Conservation (phyloP, 2,329 filamentous ascomycete genomes). For the Verticillium klebahnii region DNA sequence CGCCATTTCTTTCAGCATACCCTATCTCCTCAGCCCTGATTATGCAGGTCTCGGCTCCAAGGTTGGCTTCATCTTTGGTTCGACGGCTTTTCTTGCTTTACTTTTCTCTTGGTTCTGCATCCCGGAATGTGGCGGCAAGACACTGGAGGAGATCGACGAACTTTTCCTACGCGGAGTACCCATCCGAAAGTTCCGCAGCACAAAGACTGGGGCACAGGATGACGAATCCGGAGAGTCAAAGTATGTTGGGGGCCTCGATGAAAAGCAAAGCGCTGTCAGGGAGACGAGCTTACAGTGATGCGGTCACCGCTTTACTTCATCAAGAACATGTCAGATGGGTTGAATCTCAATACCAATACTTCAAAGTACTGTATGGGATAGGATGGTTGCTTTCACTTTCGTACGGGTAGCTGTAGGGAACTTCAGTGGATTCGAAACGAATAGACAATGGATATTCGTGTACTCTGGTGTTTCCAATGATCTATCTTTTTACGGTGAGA, state of each 20-base stretch:
- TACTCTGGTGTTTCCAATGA: too few relatives aligned
- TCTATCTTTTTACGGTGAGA: too few relatives aligned
- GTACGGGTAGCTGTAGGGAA: too few relatives aligned
- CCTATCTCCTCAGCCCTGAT: constrained; percentile 29
- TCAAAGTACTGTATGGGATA: too few relatives aligned
- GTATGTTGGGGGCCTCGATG: neutral
- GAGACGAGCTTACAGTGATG: neutral
- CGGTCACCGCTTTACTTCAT: too few relatives aligned
- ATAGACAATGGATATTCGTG: too few relatives aligned
- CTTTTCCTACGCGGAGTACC: constrained; percentile 10
- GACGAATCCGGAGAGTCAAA: neutral
- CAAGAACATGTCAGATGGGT: too few relatives aligned
- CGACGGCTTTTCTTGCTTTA: constrained; percentile 15
- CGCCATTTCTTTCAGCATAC: constrained; percentile 28
- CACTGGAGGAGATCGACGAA: constrained; percentile 69
- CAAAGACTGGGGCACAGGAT: neutral
- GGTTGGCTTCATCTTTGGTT: constrained; percentile 30
- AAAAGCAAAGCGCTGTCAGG: neutral
- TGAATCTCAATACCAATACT: too few relatives aligned
- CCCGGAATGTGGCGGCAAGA: constrained; percentile 55
- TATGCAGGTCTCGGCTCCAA: constrained; percentile 28
- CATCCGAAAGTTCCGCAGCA: neutral
- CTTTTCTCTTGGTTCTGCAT: constrained; percentile 24
- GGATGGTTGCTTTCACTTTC: too few relatives aligned
- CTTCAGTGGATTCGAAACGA: too few relatives aligned